Evolutionary conservation across 139 green algal species (phyloP), one percentile per base, ranked within the genome.

Genomic region (Chlorella sp.): DNA sequence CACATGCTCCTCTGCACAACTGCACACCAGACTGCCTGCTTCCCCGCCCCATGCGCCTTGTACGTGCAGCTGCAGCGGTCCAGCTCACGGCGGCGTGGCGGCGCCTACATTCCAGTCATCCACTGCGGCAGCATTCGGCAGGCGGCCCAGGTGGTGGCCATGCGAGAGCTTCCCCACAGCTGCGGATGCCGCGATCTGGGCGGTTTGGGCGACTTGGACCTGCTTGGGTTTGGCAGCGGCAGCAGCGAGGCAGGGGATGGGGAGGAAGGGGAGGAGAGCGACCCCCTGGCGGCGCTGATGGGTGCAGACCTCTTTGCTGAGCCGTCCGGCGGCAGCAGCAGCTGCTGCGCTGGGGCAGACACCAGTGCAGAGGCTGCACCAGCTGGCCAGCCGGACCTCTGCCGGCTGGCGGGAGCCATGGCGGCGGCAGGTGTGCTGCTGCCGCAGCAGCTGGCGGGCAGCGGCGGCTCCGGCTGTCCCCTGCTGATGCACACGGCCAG

Each of bases 111-210:
- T 0, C 88, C 85, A 28, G 91, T 95, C 41, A 81, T 97, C 26
- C 93, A 97, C 84, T 95, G 91, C 82, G 93, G 92, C 76, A 93
- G 90, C 78, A 87, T 96, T 4, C 86, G 92, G 13, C 94, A 97
- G 89, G 84, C 89, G 44, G 94, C 94, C 17, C 79, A 80, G 7
- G 86, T 93, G 63, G 68, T 87, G 17, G 44, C n/a, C 39, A 88
- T 92, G 81, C 47, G 82, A 15, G 89, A 92, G 81, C 32, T 92
- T 21, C 32, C 63, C 30, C 12, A 25, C 74, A 26, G 18, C 55
- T 1, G 36, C 62, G 28, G 44, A 16, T 51, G 41, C 4, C n/a
- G 55, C 75, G 21, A 6, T 3, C 23, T 78, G 20, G 30, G 64
- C 2, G 60, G 39, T 28, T 34, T 36, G n/a, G 18, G 44, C 25